Base-by-base conservation (phyloP, 1,139 yeast genomes). In the Hansenula sp. region DNA sequence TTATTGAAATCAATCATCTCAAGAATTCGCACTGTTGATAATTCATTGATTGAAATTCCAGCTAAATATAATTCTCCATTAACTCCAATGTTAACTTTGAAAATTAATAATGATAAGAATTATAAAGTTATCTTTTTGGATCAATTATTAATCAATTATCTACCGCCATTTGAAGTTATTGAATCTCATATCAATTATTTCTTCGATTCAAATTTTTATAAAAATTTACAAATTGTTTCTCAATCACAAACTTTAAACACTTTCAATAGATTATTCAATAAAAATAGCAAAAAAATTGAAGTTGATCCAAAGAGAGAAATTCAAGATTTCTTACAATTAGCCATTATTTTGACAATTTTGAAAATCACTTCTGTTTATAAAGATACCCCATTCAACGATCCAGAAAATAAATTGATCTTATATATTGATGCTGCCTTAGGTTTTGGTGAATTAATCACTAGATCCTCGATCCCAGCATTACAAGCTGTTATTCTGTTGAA, bases 401-500 rank as follows among this genome's bases (percentile, higher is more conserved):
- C 34, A 2, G 36, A 36, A 18, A 49, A 49, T 16, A 44, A 35
- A 15, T 31, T 51, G 13, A 34, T 51, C 18, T 25, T 42, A 16
- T 47, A 48, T 24, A 48, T 51, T 11, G 51, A 51, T 40, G 43
- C 49, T 12, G 49, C 54, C 1, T 19, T 48, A 16, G 54, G 51
- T 5, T 47, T 51, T n/a, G 54, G 54, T 17, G 54, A 49, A 33
- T 38, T 51, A 31, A 43, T 46, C 39, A 46, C 42, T 25, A 43
- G 54, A 38, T 51, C 54, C 7, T 49, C 53, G 2, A 40, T 49
- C 11, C 36, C 51, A 3, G 45, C 52, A n/a, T 46, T 51, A 3
- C 54, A 51, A 44, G 50, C 52, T 3, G 37, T 50, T n/a, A 41
- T 51, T 15, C 30, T 51, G 11, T 33, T 51, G 24, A 49, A 48